Conservation (phyloP, 2,329 filamentous ascomycete species). For the Cucurbitaria berberidis region DNA sequence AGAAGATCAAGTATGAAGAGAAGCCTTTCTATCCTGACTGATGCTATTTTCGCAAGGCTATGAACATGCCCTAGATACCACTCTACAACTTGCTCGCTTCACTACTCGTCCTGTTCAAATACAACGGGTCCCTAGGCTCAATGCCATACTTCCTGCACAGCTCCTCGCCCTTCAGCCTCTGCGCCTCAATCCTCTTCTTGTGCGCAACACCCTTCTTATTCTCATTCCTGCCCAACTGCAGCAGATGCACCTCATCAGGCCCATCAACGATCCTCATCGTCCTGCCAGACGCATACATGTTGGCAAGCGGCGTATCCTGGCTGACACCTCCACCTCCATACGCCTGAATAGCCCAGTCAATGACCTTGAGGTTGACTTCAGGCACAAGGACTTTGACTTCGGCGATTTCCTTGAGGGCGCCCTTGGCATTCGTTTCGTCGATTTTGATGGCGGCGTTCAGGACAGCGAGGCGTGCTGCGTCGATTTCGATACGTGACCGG, state of each 20-base stretch:
- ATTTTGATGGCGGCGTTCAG: constrained; percentile 96
- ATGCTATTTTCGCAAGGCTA: background rate
- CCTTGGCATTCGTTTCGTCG: constrained; percentile 86
- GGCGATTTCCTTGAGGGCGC: constrained; percentile 89
- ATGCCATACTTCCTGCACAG: constrained; percentile 67
- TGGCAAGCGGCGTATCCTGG: constrained; percentile 87
- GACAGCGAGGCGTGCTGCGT: constrained; percentile 85
- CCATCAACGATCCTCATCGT: constrained; percentile 90
- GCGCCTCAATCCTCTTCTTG: constrained; percentile 66
- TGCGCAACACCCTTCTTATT: constrained; percentile 71
- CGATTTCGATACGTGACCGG: constrained; percentile 89
- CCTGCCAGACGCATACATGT: constrained; percentile 78
- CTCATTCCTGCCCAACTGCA: constrained; percentile 82
- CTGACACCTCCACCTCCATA: constrained; percentile 90
- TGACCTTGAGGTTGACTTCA: constrained; percentile 78
- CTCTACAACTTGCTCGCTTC: constrained; percentile 51
- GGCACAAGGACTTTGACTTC: constrained; percentile 94
- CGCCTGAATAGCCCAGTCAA: constrained; percentile 92
- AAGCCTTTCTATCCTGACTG: too few species aligned
- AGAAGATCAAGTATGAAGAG: too few species aligned
- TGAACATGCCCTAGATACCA: background rate
- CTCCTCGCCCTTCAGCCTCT: constrained; percentile 69
- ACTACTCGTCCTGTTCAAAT: constrained; percentile 49
- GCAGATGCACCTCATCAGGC: constrained; percentile 85
- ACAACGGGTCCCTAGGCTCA: constrained; percentile 50